Percentiles rank a stretch among this genome's conserved stretches.
These are phyloP conservation scores for Dipteronia dyeriana DNA, from an alignment of 345 rosid species.

Conservation along the genomic window DNA sequence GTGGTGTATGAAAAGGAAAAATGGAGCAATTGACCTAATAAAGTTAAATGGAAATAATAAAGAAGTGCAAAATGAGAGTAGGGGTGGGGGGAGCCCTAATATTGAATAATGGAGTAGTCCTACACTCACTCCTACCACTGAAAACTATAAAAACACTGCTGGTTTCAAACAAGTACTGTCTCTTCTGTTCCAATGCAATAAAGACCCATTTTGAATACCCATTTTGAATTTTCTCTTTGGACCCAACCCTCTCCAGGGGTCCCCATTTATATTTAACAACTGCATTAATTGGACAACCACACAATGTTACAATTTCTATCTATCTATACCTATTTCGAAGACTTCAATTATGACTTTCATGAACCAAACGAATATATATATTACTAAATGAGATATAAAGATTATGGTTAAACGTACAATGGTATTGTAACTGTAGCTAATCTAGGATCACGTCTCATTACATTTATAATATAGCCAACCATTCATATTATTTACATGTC, in stretches of 20 bases:
- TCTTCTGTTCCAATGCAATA: conserved; percentile 17
- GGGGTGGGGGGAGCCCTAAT: not conserved
- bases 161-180: conserved; percentile 4
- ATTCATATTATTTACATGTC: no score
- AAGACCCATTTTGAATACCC: conserved; percentile 19
- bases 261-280: conserved; percentile 6
- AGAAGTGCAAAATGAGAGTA: no score
- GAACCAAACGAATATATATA: not conserved
- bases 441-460: not conserved
- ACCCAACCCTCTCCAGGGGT: conserved; percentile 16
- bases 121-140: no score
- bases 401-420: not conserved
- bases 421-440: not conserved
- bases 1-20: no score
- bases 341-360: not conserved
- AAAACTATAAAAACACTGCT: conserved; percentile 2
- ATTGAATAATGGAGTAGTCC: not conserved
- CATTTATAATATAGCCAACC: no score
- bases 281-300: conserved; percentile 30
- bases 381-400: not conserved
- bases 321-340: not conserved
- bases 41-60: not conserved
- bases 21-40: not conserved
- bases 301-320: not conserved
- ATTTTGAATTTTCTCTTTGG: conserved; percentile 26